Conservation (phyloP, 139 green algal species). For the Haematococcus lacustris region DNA sequence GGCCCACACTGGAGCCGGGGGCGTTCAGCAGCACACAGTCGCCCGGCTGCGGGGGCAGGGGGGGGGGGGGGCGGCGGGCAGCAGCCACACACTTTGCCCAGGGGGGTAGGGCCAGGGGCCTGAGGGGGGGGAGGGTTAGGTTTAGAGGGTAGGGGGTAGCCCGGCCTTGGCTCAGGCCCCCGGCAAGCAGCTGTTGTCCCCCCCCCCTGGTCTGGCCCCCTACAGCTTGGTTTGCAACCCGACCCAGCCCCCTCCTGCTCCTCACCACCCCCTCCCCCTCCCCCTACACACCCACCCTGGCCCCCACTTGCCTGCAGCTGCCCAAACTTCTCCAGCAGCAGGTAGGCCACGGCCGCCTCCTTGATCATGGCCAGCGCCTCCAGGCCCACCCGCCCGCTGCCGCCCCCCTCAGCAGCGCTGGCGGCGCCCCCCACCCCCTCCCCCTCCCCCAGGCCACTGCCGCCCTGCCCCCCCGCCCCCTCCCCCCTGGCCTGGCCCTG, state of each 20-base stretch:
- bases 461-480: too few species aligned
- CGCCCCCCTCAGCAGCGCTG: background rate
- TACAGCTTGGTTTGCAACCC: background rate
- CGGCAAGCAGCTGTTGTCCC: background rate
- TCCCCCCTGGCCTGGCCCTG: background rate
- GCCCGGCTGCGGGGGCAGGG: constrained; percentile 49
- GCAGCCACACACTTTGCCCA: too few species aligned
- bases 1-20: constrained; percentile 71
- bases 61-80: too few species aligned
- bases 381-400: constrained; percentile 32
- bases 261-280: background rate
- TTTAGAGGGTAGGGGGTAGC: background rate
- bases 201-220: background rate
- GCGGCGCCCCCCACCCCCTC: too few species aligned
- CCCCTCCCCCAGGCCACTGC: too few species aligned
- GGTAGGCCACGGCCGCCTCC: constrained; percentile 78
- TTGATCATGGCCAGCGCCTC: constrained; percentile 54
- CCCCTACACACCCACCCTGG: background rate
- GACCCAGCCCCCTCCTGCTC: background rate
- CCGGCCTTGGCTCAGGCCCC: background rate
- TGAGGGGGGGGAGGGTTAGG: too few species aligned
- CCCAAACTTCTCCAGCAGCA: constrained; percentile 71
- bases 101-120: too few species aligned
- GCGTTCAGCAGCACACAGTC: constrained; percentile 86
- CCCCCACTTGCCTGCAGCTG: constrained; percentile 50